Base-by-base conservation (phyloP, 192 early-diverging fungal species). In the Entomortierella chlamydospora region DNA sequence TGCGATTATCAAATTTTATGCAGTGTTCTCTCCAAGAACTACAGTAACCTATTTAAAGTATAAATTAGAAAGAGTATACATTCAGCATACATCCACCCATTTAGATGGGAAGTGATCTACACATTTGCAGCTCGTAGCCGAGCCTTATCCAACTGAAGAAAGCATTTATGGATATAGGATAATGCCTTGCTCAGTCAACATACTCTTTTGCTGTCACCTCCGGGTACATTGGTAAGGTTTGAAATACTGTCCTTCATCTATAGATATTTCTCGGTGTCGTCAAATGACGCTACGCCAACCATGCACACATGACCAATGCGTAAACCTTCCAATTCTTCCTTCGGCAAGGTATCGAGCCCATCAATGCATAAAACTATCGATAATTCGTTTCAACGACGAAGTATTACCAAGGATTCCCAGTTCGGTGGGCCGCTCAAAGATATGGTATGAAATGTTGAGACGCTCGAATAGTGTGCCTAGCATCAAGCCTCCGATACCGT, bases 401-500 rank as follows among this genome's bases (percentile, higher is more conserved):
- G 18, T 17, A 57, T 15, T 59, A 59, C 57, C 57, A 23, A 59
- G 37, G 28, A 42, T 5, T 6, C 28, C 13, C 23, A 47, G 34
- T 25, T 61, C 43, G 8, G 13, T 6, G 20, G 60, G n/a, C 7
- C 43, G 6, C 43, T 61, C 60, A 61, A 61, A 61, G 60, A 61
- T 47, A 5, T 23, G 23, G 37, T 49, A 61, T 47, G 2, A 6
- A 42, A 61, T 47, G 8, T 20, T 20, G 43, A 25, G 22, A 6
- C 60, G 39, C 25, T 61, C 60, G 42, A 61, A 42, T 9, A 47
- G 42, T 9, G 23, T 10, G 5, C 42, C 60, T 8, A 61, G 60
- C 39, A 61, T 41, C 18, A 61, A 41, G 6, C 39, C 39, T 41
- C 39, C 39, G 13, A 41, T 41, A 41, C 39, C 39, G 6, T 6